Conservation (phyloP, 768 basidiomycete genomes). For the Leucosporidium yakuticum region DNA sequence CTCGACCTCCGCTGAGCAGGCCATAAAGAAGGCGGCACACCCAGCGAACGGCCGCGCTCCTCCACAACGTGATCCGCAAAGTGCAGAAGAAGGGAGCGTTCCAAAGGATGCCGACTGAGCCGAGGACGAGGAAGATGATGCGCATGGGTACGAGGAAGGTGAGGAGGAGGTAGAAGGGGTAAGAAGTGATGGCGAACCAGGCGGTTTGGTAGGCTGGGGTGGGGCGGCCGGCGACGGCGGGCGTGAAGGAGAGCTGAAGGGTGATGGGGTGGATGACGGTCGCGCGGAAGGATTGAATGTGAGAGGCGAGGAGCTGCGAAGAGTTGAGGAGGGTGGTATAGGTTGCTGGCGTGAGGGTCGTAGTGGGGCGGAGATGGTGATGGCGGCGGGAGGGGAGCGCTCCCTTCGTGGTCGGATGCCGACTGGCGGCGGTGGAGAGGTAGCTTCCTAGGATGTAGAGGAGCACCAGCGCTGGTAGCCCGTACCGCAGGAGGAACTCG, state of each 20-base stretch:
- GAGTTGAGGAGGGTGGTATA: conserved; percentile 25
- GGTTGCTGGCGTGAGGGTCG: conserved; percentile 25
- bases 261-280: conserved; percentile 29
- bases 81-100: conserved; percentile 31
- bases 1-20: conserved; percentile 17
- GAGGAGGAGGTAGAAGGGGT: conserved; percentile 37
- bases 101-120: conserved; percentile 37
- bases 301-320: conserved; percentile 23
- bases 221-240: conserved; percentile 14
- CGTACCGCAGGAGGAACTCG: conserved; percentile 26
- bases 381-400: neutral
- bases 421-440: conserved; percentile 18
- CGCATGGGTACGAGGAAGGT: conserved; percentile 33
- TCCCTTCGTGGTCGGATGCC: neutral
- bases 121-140: conserved; percentile 32
- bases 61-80: conserved; percentile 23
- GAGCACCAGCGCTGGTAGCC: conserved; percentile 30
- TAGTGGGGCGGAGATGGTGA: neutral
- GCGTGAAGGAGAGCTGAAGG: conserved; percentile 21
- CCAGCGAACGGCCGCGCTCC: conserved; percentile 26
- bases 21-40: conserved; percentile 1
- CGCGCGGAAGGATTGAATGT: conserved; percentile 26
- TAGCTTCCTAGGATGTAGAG: conserved; percentile 16
- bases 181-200: conserved; percentile 38
- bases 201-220: conserved; percentile 32